Evolutionary conservation across 768 basidiomycete genomes (phyloP).

Genomic region (Glaciozyma martinii): DNA sequence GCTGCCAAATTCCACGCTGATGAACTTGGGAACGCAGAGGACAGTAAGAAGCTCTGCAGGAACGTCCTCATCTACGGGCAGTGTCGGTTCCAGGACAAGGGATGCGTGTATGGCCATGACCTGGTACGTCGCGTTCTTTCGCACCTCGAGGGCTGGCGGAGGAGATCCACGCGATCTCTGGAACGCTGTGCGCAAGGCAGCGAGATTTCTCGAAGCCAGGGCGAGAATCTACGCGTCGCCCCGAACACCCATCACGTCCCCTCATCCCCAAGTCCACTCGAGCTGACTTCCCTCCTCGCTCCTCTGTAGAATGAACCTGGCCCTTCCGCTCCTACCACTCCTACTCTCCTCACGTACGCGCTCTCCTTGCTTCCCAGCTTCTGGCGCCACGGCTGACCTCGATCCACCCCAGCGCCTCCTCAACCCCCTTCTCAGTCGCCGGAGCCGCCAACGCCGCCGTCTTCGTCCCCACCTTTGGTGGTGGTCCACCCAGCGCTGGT

Average conservation of each 20-base stretch:
- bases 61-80: conserved; percentile 45
- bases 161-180: too few relatives aligned
- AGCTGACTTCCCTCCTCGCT: not conserved
- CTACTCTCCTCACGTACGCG: conserved; percentile 17
- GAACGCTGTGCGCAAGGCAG: too few relatives aligned
- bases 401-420: not conserved
- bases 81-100: conserved; percentile 78
- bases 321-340: not conserved
- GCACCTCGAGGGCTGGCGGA: not conserved
- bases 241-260: not conserved
- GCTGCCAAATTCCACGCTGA: too few relatives aligned
- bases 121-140: conserved; percentile 30
- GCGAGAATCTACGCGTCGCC: not conserved
- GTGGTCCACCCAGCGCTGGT: not conserved
- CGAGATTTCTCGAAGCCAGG: too few relatives aligned
- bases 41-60: conserved; percentile 20
- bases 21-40: too few relatives aligned
- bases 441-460: conserved; percentile 16
- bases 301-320: not conserved
- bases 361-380: conserved; percentile 5
- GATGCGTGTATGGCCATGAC: conserved; percentile 67
- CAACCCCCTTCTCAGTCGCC: conserved; percentile 18
- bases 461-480: conserved; percentile 18
- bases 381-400: conserved; percentile 5
- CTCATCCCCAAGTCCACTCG: not conserved